A percentile compares a stretch with the other conserved stretches of the same genome.
Conservation (phyloP, 164 flowering plant genomes). For the Nymphaea thermarum region DNA sequence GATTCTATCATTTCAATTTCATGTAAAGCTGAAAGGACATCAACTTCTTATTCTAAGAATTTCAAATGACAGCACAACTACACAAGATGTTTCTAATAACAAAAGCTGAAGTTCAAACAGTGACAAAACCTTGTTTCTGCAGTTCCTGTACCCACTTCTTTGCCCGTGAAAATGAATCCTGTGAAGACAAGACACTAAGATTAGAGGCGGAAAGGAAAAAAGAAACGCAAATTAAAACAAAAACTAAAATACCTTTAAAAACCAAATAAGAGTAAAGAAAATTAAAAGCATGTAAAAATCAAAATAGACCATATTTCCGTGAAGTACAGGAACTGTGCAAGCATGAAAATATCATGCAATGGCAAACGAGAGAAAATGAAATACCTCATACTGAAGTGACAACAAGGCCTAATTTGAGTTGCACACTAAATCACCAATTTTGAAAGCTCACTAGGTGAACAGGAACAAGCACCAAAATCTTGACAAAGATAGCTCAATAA, state of each 20-base stretch:
- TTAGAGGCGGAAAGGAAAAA: background rate
- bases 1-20: no score
- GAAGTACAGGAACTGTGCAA: background rate
- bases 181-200: background rate
- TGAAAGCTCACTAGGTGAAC: background rate
- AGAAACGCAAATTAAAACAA: background rate
- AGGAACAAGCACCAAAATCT: background rate
- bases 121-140: conserved; percentile 42
- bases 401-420: no score
- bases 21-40: no score
- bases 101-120: background rate
- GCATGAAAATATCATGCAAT: background rate
- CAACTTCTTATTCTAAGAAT: no score
- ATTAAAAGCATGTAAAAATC: background rate
- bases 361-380: background rate
- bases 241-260: background rate
- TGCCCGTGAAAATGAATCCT: conserved; percentile 54
- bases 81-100: no score
- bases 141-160: conserved; percentile 72
- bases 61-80: no score
- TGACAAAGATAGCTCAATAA: no score
- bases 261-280: background rate
- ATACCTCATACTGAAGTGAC: no score
- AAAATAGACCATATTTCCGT: background rate
- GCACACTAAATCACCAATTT: background rate